Evolutionary conservation across 192 early-diverging fungal genomes (phyloP), one percentile per base, ranked within the genome.

Genomic region (Gaertneriomyces sp.): DNA sequence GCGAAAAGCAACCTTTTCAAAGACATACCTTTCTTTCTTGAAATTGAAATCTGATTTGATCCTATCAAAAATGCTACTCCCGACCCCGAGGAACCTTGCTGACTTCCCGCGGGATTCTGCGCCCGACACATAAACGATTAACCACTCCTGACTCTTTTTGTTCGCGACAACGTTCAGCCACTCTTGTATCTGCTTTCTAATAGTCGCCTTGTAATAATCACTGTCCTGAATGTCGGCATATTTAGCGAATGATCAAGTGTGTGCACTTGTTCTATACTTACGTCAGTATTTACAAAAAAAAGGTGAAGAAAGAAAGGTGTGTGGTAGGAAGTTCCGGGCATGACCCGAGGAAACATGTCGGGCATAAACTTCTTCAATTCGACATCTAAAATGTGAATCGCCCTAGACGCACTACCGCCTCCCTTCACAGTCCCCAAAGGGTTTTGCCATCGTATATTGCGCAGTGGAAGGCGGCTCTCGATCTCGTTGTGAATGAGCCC

Each of bases 71-170:
- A 95, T 88, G 6, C 70, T 46, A 19, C 66, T 69, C 6, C 70
- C 66, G 14, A 76, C 46, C 44, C 49, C 59, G 14, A 76, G 62
- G 41, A 76, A 53, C 6, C 71, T 58, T 17, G 17, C 60, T 12
- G 49, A 42, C 59, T 50, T 74, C 58, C 58, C 71, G 25, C 25
- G 51, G 46, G 69, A 45, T 25, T 81, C 75, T 5, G 65, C 45
- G 11, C 45, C 54, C 20, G 40, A 17, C 4, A 84, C n/a, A 55
- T 84, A 71, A 3, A 83, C 73, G 57, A 98, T 88, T 40, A 94
- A 72, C 91, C 95, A 95, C 68, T 92, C 91, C 69, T 95, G 91
- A 69, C 86, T 90, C 72, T 91, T 91, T 62, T 89, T 91, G 12
- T 76, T 77, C 5, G 77, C 76, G 8, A 93, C 80, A 9, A 86